Conservation (phyloP, 768 basidiomycete species). For the Lentinula detonsa region DNA sequence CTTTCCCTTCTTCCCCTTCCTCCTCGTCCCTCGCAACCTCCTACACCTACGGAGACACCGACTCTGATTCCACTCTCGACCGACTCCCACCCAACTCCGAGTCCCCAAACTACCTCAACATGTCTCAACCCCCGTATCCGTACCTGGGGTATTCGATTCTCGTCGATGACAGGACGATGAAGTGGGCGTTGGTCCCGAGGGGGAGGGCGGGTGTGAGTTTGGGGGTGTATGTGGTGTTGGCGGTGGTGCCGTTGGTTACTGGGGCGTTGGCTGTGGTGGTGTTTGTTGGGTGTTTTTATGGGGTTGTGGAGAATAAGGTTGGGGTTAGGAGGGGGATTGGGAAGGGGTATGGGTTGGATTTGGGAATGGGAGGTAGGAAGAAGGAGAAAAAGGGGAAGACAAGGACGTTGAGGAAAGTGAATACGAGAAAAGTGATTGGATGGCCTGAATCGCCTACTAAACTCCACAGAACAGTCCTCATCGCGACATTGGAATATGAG, state of each 20-base stretch:
- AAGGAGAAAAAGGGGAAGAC: no score
- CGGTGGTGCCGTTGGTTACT: constrained; percentile 79
- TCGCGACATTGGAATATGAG: constrained; percentile 92
- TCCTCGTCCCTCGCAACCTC: no score
- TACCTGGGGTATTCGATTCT: constrained; percentile 84
- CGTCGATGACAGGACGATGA: constrained; percentile 71
- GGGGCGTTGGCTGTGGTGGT: constrained; percentile 74
- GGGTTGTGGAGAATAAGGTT: constrained; percentile 90
- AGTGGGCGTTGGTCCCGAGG: constrained; percentile 77
- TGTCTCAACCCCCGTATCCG: constrained; percentile 85
- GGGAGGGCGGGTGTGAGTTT: constrained; percentile 78
- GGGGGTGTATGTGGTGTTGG: constrained; percentile 81
- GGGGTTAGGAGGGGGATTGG: constrained; percentile 69
- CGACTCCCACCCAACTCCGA: constrained; percentile 85
- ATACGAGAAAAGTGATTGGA: constrained; percentile 28
- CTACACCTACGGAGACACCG: constrained; percentile 68
- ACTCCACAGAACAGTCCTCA: constrained; percentile 77
- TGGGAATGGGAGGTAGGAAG: no score
- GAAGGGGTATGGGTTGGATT: no score
- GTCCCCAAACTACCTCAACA: constrained; percentile 84
- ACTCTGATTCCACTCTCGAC: constrained; percentile 83
- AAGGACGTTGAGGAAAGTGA: no score
- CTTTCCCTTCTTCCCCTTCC: no score
- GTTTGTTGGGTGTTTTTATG: constrained; percentile 97
- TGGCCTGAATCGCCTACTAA: constrained; percentile 95